phyloP scores from a whole-genome alignment of 2,329 filamentous ascomycete genomes.

The Coniella lustricola region DNA sequence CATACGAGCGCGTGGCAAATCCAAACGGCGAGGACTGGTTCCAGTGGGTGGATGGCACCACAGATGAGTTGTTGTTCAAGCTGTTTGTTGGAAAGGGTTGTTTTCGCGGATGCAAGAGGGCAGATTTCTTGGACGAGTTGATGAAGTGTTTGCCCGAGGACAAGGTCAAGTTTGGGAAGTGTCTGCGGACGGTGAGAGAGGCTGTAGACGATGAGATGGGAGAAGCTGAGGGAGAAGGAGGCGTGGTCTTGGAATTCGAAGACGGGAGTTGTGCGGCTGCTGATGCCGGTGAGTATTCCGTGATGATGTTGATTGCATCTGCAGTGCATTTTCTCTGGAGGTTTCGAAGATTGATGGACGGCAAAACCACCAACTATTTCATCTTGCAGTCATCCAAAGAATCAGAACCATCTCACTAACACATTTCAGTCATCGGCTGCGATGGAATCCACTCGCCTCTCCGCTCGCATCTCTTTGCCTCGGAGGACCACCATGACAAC shows the following conservation, averaged over 20 bases:
- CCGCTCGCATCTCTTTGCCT: constrained; percentile 40
- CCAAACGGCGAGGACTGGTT: constrained; percentile 36
- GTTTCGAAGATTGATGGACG: neutral
- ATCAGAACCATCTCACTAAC: neutral
- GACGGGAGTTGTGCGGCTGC: constrained; percentile 25
- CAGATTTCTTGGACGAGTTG: constrained; percentile 34
- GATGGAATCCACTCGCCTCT: constrained; percentile 57
- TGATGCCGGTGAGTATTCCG: constrained; percentile 25
- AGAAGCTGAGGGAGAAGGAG: constrained; percentile 19
- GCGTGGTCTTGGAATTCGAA: constrained; percentile 24
- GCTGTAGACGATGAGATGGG: no score
- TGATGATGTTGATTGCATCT: neutral
- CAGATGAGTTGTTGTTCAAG: constrained; percentile 26
- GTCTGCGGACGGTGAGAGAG: constrained; percentile 23
- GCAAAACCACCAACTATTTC: no score
- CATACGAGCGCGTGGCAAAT: constrained; percentile 31
- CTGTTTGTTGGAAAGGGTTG: constrained; percentile 32
- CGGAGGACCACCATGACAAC: no score
- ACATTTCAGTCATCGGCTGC: constrained; percentile 44
- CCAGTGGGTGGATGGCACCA: constrained; percentile 33
- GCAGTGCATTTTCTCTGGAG: neutral
- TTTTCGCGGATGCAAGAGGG: constrained; percentile 35
- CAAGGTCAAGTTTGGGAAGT: constrained; percentile 27
- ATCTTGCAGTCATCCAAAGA: no score
- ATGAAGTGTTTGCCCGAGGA: constrained; percentile 24